These are phyloP conservation scores for Clathrus columnatus DNA, from an alignment of 768 basidiomycete species.

Conservation along the genomic window DNA sequence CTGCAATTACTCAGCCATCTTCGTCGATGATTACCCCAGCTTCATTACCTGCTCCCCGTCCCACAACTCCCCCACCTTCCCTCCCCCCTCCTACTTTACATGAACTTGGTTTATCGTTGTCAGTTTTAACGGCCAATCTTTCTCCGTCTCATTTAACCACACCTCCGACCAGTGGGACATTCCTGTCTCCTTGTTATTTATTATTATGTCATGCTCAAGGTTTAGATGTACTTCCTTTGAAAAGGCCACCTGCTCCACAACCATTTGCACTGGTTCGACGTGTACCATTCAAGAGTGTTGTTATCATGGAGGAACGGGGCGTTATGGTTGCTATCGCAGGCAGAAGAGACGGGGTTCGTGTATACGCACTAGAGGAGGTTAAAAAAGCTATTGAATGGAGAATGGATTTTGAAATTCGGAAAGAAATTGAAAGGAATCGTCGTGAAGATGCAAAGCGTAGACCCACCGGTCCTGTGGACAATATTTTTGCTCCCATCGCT, in stretches of 20 bases:
- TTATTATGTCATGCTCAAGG: slow-evolving; percentile 82
- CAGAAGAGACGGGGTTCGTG: slow-evolving; percentile 75
- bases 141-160: slow-evolving; percentile 71
- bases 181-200: slow-evolving; percentile 72
- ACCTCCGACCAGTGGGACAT: slow-evolving; percentile 70
- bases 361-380: slow-evolving; percentile 82
- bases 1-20: slow-evolving; percentile 25
- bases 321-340: slow-evolving; percentile 88
- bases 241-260: slow-evolving; percentile 62
- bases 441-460: slow-evolving; percentile 57
- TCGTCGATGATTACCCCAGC: neutral
- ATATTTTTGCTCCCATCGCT: slow-evolving; percentile 14
- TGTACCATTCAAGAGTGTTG: slow-evolving; percentile 77
- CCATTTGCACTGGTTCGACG: slow-evolving; percentile 78
- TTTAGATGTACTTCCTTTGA: slow-evolving; percentile 73
- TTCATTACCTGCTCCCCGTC: slow-evolving; percentile 28
- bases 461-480: slow-evolving; percentile 27
- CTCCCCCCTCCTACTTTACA: slow-evolving; percentile 61
- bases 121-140: slow-evolving; percentile 56
- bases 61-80: slow-evolving; percentile 61
- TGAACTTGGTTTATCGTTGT: slow-evolving; percentile 69
- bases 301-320: slow-evolving; percentile 87
- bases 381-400: slow-evolving; percentile 84
- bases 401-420: slow-evolving; percentile 66
- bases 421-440: slow-evolving; percentile 65